Conservation (phyloP, 208 protist species). For the Leishmania lainsoni region DNA sequence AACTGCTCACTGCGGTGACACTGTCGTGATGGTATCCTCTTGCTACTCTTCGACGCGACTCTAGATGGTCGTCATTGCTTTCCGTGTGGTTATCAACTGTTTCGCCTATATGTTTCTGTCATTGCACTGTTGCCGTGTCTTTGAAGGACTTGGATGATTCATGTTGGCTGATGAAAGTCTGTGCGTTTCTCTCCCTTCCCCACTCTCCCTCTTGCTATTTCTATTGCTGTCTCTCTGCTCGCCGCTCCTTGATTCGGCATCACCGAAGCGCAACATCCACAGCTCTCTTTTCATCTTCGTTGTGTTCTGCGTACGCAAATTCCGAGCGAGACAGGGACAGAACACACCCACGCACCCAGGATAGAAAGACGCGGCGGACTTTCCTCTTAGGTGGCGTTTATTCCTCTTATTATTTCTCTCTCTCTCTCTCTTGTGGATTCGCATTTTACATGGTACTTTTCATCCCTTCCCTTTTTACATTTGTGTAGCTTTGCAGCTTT, state of each 20-base stretch:
- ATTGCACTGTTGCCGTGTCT: neutral
- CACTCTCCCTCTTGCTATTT: neutral
- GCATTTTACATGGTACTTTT: neutral
- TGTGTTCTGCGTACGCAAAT: neutral
- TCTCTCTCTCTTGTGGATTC: neutral
- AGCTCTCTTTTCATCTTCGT: neutral
- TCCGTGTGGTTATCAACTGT: neutral
- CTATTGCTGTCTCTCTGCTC: neutral
- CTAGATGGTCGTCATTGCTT: neutral
- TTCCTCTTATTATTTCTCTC: neutral
- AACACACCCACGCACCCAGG: neutral
- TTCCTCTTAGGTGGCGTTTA: neutral
- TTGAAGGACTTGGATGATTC: neutral
- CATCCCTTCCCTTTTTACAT: neutral
- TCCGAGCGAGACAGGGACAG: neutral
- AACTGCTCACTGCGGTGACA: neutral
- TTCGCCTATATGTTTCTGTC: neutral
- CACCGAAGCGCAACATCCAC: no score
- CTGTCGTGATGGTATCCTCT: neutral
- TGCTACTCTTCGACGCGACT: neutral
- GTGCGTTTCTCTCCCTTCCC: neutral
- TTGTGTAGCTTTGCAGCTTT: neutral
- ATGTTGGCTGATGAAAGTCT: neutral
- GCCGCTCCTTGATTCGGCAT: neutral
- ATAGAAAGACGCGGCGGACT: neutral